Percentiles rank a stretch among this genome's conserved stretches.
Conservation (phyloP, 192 early-diverging fungal genomes). For the Paraglomus brasilianum region DNA sequence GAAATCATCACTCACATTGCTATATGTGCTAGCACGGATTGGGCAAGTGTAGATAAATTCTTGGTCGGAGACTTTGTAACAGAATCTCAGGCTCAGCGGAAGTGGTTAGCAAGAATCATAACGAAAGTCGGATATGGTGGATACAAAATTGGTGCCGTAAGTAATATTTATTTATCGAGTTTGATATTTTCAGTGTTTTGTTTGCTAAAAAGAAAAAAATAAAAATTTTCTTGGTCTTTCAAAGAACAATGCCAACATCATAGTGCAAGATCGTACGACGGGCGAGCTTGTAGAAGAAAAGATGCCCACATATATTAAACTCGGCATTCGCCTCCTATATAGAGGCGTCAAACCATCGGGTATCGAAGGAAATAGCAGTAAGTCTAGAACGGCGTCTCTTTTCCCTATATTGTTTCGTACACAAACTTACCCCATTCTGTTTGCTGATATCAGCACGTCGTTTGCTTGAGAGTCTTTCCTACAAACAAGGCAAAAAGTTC, state of each 20-base stretch:
- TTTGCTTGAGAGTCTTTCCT: conserved; percentile 50
- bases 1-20: conserved; percentile 78
- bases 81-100: conserved; percentile 69
- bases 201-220: not conserved
- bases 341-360: conserved; percentile 52
- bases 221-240: not conserved
- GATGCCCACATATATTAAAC: conserved; percentile 72
- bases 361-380: conserved; percentile 43
- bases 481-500: conserved; percentile 72
- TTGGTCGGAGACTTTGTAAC: conserved; percentile 77
- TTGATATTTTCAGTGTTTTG: conserved; percentile 32
- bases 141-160: conserved; percentile 52
- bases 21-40: conserved; percentile 67
- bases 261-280: conserved; percentile 67
- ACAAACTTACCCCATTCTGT: not conserved
- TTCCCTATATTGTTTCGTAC: not conserved
- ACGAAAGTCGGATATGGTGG: conserved; percentile 64
- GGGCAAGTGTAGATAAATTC: conserved; percentile 65
- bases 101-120: conserved; percentile 66
- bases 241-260: conserved; percentile 71
- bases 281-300: conserved; percentile 73
- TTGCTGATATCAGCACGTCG: conserved; percentile 34
- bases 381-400: conserved; percentile 5
- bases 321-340: conserved; percentile 80
- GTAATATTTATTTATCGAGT: not conserved